A percentile compares a stretch with the other conserved stretches of the same genome.
phyloP scores from a whole-genome alignment of 176 grass and related monocot genomes.

The Carex myosuroides region DNA sequence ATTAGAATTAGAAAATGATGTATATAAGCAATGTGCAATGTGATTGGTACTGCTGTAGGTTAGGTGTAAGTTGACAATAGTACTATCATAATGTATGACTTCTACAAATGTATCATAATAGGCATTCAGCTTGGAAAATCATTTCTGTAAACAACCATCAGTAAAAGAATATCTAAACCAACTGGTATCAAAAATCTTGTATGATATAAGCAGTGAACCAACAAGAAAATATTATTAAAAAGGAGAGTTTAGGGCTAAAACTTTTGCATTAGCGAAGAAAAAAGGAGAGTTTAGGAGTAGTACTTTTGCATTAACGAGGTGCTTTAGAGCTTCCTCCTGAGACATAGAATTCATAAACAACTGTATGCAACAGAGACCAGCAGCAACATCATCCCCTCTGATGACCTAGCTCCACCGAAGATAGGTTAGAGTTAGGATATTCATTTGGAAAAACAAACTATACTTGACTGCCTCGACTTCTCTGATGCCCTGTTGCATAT shows the following conservation, averaged over 20 bases:
- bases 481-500: neutral
- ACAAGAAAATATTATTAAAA: neutral
- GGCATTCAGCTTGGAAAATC: constrained; percentile 2
- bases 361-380: constrained; percentile 93
- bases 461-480: no score
- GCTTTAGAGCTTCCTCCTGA: constrained; percentile 86
- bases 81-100: neutral
- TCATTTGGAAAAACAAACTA: neutral
- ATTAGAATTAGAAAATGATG: neutral
- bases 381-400: constrained; percentile 86
- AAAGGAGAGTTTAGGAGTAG: neutral
- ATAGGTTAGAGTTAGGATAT: neutral
- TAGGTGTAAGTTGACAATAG: neutral
- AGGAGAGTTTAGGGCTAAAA: constrained; percentile 13
- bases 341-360: constrained; percentile 84
- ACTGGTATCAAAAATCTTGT: neutral
- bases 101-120: neutral
- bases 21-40: neutral
- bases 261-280: constrained; percentile 62
- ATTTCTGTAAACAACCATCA: neutral
- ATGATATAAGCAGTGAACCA: neutral
- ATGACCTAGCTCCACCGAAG: constrained; percentile 47
- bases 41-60: neutral
- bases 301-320: constrained; percentile 91
- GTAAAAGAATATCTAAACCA: neutral